Percentiles rank a stretch among this genome's conserved stretches.
Conservation (phyloP, 108 stramenopile species). For the Aureococcus anophagefferens region DNA sequence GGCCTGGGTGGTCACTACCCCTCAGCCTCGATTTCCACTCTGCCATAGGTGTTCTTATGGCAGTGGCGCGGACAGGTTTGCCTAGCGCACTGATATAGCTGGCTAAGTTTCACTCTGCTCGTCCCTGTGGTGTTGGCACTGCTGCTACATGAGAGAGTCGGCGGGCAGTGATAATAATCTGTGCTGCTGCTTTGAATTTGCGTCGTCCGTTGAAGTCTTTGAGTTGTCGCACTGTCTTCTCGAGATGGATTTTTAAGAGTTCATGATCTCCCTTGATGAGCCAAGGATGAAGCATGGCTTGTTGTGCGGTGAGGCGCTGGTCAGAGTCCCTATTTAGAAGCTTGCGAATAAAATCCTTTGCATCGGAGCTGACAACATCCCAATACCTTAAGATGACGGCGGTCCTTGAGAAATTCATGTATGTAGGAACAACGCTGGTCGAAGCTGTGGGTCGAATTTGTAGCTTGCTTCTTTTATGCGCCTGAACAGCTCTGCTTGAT, state of each 20-base stretch:
- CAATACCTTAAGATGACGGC: conserved; percentile 81
- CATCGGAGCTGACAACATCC: conserved; percentile 63
- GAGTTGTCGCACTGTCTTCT: not conserved
- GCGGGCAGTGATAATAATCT: too few relatives aligned
- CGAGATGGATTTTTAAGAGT: not conserved
- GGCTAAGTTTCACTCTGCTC: too few relatives aligned
- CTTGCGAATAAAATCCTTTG: conserved; percentile 62
- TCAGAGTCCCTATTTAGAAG: conserved; percentile 59
- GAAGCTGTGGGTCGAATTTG: conserved; percentile 8
- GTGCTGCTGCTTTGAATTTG: conserved; percentile 29
- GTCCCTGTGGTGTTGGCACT: too few relatives aligned
- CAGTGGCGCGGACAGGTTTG: too few relatives aligned
- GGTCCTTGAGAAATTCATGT: too few relatives aligned
- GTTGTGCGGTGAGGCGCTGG: conserved; percentile 47
- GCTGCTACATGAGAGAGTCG: too few relatives aligned
- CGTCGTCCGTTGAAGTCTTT: conserved; percentile 27
- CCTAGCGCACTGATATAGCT: too few relatives aligned
- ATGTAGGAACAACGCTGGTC: too few relatives aligned
- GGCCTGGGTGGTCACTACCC: too few relatives aligned
- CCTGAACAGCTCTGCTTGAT: conserved; percentile 79
- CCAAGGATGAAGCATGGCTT: conserved; percentile 4
- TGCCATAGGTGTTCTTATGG: too few relatives aligned
- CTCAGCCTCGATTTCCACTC: too few relatives aligned
- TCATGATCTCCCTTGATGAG: not conserved
- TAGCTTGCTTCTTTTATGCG: conserved; percentile 4